Conservation (phyloP, 2,329 filamentous ascomycete genomes). For the Zymoseptoria passerinii region DNA sequence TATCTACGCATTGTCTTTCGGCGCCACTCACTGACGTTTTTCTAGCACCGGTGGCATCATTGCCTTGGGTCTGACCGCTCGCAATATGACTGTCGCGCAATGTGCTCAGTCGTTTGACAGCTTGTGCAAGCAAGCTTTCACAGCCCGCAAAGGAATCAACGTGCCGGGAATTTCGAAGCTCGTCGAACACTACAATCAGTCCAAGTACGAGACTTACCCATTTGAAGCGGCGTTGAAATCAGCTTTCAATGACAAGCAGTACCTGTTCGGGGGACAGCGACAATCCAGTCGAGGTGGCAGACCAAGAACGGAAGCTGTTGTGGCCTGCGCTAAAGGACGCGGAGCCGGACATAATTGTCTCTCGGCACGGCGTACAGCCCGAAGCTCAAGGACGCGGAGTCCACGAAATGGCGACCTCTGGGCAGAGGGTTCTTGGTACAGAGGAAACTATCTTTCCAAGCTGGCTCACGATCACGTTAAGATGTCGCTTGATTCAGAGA, state of each 20-base stretch:
- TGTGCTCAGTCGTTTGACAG: conserved; percentile 27
- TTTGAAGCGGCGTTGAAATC: too few relatives aligned
- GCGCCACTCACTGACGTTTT: not conserved
- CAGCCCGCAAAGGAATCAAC: conserved; percentile 1
- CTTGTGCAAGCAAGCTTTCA: conserved; percentile 17
- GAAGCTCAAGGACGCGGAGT: not conserved
- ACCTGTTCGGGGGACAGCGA: too few relatives aligned
- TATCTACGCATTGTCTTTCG: not conserved
- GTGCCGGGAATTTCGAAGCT: conserved; percentile 1
- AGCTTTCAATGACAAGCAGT: too few relatives aligned
- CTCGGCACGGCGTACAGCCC: conserved; percentile 16
- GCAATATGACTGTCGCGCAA: conserved; percentile 19
- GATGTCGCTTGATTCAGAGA: not conserved
- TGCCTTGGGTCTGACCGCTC: conserved; percentile 19
- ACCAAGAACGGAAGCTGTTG: conserved; percentile 18
- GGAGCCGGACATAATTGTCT: conserved; percentile 21
- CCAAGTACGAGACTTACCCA: not conserved
- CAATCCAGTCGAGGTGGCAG: conserved; percentile 16
- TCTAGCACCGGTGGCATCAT: not conserved
- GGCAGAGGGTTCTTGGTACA: not conserved
- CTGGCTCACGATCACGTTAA: not conserved
- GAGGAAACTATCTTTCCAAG: not conserved
- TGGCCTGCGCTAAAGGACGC: conserved; percentile 17
- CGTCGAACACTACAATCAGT: conserved; percentile 9
- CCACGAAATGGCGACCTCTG: not conserved